Percentiles rank a stretch among this genome's conserved stretches.
phyloP scores from a whole-genome alignment of 1,284 basidiomycete genomes.

The Cystobasidium sp. region DNA sequence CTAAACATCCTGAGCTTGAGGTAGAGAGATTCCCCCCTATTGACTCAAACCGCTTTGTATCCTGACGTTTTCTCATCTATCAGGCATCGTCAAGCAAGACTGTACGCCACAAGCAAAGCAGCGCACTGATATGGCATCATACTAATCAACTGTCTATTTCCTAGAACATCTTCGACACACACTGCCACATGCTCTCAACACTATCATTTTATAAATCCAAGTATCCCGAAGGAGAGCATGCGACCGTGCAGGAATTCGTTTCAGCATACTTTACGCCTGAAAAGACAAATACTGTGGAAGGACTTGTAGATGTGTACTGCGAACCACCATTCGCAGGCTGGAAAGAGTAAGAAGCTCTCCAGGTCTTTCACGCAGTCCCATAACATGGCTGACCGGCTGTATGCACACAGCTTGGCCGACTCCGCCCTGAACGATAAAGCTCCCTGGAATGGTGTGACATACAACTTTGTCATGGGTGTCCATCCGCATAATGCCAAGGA shows the following conservation, averaged over 20 bases:
- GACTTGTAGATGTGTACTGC: conserved; percentile 80
- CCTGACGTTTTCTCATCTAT: neutral
- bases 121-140: neutral
- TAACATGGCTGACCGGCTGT: neutral
- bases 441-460: conserved; percentile 68
- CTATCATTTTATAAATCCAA: conserved; percentile 66
- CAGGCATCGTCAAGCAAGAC: conserved; percentile 12
- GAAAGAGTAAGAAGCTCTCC: conserved; percentile 27
- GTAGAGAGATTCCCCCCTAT: neutral
- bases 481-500: conserved; percentile 67
- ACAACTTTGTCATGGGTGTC: conserved; percentile 54
- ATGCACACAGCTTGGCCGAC: conserved; percentile 73
- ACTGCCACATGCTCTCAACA: conserved; percentile 74
- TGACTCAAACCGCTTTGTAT: neutral
- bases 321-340: conserved; percentile 68
- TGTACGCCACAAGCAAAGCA: conserved; percentile 1
- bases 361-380: neutral
- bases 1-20: conserved; percentile 44
- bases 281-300: conserved; percentile 60
- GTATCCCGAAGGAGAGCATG: conserved; percentile 64
- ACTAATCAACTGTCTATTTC: neutral
- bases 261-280: conserved; percentile 62
- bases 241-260: conserved; percentile 69
- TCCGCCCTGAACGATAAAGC: conserved; percentile 66
- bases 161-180: conserved; percentile 70